Base-by-base conservation (phyloP, 139 green algal genomes). In the Raphidocelis subcapitata region DNA sequence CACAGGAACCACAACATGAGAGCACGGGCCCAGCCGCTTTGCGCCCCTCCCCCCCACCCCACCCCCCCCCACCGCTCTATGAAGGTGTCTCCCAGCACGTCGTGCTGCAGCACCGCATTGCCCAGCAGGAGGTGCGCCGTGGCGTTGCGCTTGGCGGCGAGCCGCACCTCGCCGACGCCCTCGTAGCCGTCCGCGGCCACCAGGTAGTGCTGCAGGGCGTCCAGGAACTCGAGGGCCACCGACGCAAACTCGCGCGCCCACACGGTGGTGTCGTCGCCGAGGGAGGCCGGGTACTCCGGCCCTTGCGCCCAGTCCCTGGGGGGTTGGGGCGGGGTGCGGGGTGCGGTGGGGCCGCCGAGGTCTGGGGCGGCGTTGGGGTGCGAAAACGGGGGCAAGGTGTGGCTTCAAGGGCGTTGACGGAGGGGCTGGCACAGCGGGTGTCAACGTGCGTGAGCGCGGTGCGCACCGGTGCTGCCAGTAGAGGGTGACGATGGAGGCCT, bases 201-300 rank as follows among this genome's bases (percentile, higher is more conserved):
- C n/a, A 75, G 26, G 44, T 67, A 75, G 26, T 26, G 36, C 37
- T 75, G 20, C 36, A 75, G 20, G 24, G 67, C 37, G 2, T 8
- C 47, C 1, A 75, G 57, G 5, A 75, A 67, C 68, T 75, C 37
- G 41, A 60, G 49, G 3, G 28, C 26, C 1, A 60, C 29, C 18
- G 65, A 67, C 16, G 56, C 56, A 67, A 75, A 67, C 56, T 75
- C 32, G 14, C 60, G 26, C 3, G 68, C 68, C 68, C 68, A 67
- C 15, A 47, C 37, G 2, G 31, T 62, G 44, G 55, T 31, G 68
- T 75, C 68, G 2, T 75, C 47, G 12, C 68, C 68, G 1, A 75
- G 28, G 21, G 56, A 67, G 1, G 46, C 41, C 24, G 68, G 68
- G 14, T 37, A 75, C 20, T 49, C 16, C 10, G 65, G 41, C 21